Evolutionary conservation across 306 rosid genomes (phyloP), one percentile per base, ranked within the genome.

Genomic region (Cucurbita pepo): DNA sequence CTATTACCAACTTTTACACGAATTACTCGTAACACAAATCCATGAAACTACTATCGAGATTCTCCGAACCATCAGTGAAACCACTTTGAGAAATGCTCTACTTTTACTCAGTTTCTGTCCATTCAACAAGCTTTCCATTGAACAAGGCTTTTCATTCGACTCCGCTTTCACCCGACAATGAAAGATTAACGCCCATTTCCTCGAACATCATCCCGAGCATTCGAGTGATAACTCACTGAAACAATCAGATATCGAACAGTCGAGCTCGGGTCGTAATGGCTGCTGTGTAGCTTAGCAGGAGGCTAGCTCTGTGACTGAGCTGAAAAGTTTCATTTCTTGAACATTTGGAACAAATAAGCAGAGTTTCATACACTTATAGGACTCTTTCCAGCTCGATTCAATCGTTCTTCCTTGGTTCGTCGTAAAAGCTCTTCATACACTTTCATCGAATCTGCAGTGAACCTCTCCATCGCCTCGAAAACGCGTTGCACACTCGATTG

Each of bases 401-500:
- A 80, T 34, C 80, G 79, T 77, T 84, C 95, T 79, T 94, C 97
- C 81, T 81, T 88, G 19, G 83, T 77, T 13, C 92, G 86, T 78
- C 85, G 96, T 70, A 91, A 72, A 79, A 95, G 87, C 75, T 89
- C 99, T 80, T 89, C 96, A 2, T 91, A 95, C 53, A 84, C 90
- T 86, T 56, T 89, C 80, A 78, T 83, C 54, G 92, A 88, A 72
- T 79, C 80, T 4, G 84, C 87, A 0, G 89, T 87, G 80, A 95
- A 95, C 83, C 82, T 95, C 84, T 95, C 97, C 96, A 95, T 89
- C 74, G 97, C 91, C 86, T 95, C 96, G 69, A 95, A 95, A 79
- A 91, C 86, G 60, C 88, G 85, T 82, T 86, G 96, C 86, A 95
- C 81, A 80, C 96, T 79, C 47, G 90, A 90, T 76, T 91, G 97